Percentiles rank a stretch among this genome's conserved stretches.
phyloP scores from a whole-genome alignment of 805 yeast genomes.

The Kodamaea neixiangensis region DNA sequence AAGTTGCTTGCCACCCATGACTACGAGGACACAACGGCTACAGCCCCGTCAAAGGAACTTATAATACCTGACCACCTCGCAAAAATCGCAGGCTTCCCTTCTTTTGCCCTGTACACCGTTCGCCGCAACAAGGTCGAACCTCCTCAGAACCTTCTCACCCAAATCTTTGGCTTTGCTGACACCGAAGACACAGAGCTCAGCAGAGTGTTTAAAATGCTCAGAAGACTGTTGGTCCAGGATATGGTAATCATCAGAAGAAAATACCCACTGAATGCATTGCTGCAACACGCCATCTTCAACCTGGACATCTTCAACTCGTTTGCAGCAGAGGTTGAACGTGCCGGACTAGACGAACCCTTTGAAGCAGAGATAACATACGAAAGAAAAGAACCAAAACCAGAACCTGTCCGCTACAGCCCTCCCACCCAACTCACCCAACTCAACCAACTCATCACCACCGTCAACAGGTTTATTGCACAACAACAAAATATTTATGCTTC shows the following conservation, averaged over 20 bases:
- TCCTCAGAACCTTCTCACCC: constrained; percentile 24
- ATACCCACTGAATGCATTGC: constrained; percentile 27
- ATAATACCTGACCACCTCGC: constrained; percentile 17
- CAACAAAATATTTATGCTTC: constrained; percentile 20
- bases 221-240: constrained; percentile 30
- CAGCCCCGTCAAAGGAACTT: not conserved
- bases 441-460: not conserved
- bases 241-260: constrained; percentile 25
- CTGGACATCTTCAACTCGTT: constrained; percentile 1
- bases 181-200: constrained; percentile 12
- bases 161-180: constrained; percentile 29
- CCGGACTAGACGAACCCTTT: constrained; percentile 2
- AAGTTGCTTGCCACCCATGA: constrained; percentile 21
- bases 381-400: not conserved
- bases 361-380: not conserved
- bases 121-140: constrained; percentile 24
- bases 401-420: not conserved
- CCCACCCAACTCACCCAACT: not conserved
- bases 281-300: constrained; percentile 27
- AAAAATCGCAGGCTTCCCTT: constrained; percentile 26
- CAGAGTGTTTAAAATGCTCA: constrained; percentile 15
- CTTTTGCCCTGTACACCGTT: constrained; percentile 19
- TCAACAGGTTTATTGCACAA: constrained; percentile 16
- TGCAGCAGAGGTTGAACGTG: constrained; percentile 1
- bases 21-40: constrained; percentile 10